Evolutionary conservation across 2,329 filamentous ascomycete species (phyloP).

Genomic region (Sordariomycetes sp.): DNA sequence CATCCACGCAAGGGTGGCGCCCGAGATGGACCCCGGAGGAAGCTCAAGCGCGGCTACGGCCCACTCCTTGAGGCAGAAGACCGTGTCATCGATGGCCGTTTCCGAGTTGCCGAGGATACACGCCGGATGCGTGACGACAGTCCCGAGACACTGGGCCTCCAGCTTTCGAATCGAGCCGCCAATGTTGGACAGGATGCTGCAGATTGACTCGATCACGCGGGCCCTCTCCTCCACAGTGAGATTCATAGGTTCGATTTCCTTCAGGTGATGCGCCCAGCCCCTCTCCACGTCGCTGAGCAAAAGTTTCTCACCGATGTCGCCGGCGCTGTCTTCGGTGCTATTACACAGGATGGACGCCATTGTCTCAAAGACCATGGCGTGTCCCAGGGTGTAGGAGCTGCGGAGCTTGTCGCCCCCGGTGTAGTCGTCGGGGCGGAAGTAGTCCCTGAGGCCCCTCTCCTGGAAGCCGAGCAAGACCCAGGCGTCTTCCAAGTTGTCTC

Average conservation of each 20-base stretch:
- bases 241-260: not conserved
- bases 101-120: not conserved
- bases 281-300: not conserved
- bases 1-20: not conserved
- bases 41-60: not conserved
- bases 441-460: not conserved
- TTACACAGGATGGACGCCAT: not conserved
- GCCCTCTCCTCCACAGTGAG: not conserved
- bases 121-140: not conserved
- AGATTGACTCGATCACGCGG: slow-evolving; percentile 1
- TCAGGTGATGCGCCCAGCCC: not conserved
- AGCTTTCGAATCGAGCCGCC: not conserved
- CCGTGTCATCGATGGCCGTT: not conserved
- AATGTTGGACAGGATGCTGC: not conserved
- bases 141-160: not conserved
- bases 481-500: not conserved
- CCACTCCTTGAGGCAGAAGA: not conserved
- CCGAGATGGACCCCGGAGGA: not conserved
- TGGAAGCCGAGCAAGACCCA: slow-evolving; percentile 1
- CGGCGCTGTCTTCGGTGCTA: not conserved
- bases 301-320: not conserved
- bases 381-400: not conserved
- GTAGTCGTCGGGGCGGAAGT: not conserved
- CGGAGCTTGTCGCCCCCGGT: not conserved
- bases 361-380: not conserved